Evolutionary conservation across 1,139 yeast genomes (phyloP).

Genomic region (Geotrichum candidum): DNA sequence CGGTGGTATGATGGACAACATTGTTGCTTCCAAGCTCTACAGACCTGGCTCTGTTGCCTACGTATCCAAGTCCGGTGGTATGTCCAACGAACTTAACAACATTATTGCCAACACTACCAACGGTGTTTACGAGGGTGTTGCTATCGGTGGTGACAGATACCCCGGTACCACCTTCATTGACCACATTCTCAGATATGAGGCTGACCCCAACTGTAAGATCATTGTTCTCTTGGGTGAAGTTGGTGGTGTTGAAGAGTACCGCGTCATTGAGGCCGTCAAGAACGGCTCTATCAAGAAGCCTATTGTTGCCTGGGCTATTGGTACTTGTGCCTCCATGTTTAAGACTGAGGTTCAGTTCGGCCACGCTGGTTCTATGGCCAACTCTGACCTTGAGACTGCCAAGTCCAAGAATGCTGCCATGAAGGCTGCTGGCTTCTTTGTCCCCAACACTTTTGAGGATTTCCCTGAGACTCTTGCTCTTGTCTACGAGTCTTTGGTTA

Average conservation of each 20-base stretch:
- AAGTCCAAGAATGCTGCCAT: conserved; percentile 42
- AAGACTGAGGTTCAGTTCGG: conserved; percentile 47
- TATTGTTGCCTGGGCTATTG: conserved; percentile 46
- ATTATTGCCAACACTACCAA: conserved; percentile 42
- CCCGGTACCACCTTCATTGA: conserved; percentile 47
- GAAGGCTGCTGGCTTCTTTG: conserved; percentile 43
- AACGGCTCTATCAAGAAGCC: conserved; percentile 42
- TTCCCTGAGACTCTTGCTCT: conserved; percentile 38
- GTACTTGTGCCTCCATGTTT: conserved; percentile 46
- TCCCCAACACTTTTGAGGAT: conserved; percentile 44
- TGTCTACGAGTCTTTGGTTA: conserved; percentile 38
- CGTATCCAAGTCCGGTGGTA: conserved; percentile 46
- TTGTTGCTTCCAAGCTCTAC: conserved; percentile 44
- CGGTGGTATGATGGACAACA: conserved; percentile 48
- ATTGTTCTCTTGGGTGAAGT: conserved; percentile 43
- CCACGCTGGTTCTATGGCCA: conserved; percentile 46
- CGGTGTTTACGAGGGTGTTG: conserved; percentile 46
- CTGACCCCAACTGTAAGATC: conserved; percentile 43
- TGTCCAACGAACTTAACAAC: conserved; percentile 46
- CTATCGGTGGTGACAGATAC: conserved; percentile 46
- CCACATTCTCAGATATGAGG: conserved; percentile 43
- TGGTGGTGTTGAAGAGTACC: conserved; percentile 46
- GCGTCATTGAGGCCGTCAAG: conserved; percentile 45
- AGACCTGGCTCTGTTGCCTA: conserved; percentile 46
- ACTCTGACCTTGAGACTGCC: conserved; percentile 44